Evolutionary conservation across 768 basidiomycete genomes (phyloP), one percentile per base, ranked within the genome.

Genomic region (Tylopilus subfusipes): DNA sequence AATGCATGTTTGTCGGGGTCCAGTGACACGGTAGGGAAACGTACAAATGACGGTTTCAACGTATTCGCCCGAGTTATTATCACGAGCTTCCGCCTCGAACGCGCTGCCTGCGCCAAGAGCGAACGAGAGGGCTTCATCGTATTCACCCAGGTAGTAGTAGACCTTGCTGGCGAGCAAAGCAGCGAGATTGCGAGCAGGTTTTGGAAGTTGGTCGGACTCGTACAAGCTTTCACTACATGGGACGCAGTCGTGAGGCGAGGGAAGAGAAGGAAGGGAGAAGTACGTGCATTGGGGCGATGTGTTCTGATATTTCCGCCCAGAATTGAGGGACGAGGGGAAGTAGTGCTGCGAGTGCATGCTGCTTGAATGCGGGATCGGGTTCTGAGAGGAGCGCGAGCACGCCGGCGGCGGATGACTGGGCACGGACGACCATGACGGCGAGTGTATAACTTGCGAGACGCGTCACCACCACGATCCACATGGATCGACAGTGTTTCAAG

Each of bases 271-370:
- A 50, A 25, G 51, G 42, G 33, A 55, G 58, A 34, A 48, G 55
- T 46, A 76, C 91, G 63, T 69, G 92, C 95, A 98, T 93, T 55
- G 85, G 75, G 31, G 88, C 82, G 63, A 98, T 87, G 68, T 90
- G 84, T 72, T 99, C 97, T 62, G 93, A 94, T 65, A 98, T 96
- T 78, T 99, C 97, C 44, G 96, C 88, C 97, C 97, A 99, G 73
- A 98, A 98, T 63, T 90, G 87, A 36, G 94, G 84, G 8, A 98
- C 93, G 42, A 98, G 82, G 16, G 82, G 75, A 65, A 84, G 88
- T 50, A 99, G 79, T 42, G 86, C 81, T 47, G 83, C 82, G 63
- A 99, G 84, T 22, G 97, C 97, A 78, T 97, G 90, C 63, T 91
- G 85, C 67, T 94, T 92, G 69, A 98, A 87, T 39, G 88, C 75